Conservation (phyloP, 1,284 basidiomycete species). For the Wolfiporia cocos region DNA sequence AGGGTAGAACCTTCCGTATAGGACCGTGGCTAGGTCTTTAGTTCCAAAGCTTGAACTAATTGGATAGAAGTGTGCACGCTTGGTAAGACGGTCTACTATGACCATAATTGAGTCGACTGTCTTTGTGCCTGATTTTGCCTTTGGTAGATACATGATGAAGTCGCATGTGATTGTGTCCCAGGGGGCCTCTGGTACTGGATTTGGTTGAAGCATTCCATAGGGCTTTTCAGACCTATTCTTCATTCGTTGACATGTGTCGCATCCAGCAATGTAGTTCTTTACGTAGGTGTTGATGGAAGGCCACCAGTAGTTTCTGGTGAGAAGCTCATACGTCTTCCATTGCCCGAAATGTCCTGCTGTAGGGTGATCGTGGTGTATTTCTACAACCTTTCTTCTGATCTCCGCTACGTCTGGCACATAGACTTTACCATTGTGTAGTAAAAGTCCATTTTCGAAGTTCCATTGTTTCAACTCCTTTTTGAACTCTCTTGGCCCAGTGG, state of each 20-base stretch:
- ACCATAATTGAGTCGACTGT: constrained; percentile 31
- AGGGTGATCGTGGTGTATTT: constrained; percentile 22
- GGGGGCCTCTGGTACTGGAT: constrained; percentile 20
- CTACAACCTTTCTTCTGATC: constrained; percentile 19
- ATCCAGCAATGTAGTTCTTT: constrained; percentile 19
- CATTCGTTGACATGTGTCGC: constrained; percentile 19
- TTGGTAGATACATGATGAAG: constrained; percentile 29
- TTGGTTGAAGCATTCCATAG: constrained; percentile 8
- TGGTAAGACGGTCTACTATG: constrained; percentile 18
- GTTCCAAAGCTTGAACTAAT: constrained; percentile 19
- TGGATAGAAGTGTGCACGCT: constrained; percentile 26
- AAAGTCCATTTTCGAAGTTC: constrained; percentile 15
- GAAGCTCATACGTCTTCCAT: not conserved
- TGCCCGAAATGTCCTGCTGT: constrained; percentile 31
- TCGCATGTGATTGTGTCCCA: constrained; percentile 33
- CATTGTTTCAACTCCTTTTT: not conserved
- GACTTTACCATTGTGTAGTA: constrained; percentile 22
- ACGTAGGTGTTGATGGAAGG: not conserved
- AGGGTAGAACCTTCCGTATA: constrained; percentile 24
- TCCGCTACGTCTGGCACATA: constrained; percentile 20
- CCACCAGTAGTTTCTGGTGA: constrained; percentile 1
- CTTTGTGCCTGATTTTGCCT: constrained; percentile 21
- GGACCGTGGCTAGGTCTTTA: constrained; percentile 21
- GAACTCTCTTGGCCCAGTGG: not conserved
- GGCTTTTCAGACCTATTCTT: not conserved